These are phyloP conservation scores for Microcos paniculata DNA, from an alignment of 345 rosid species.

Conservation along the genomic window DNA sequence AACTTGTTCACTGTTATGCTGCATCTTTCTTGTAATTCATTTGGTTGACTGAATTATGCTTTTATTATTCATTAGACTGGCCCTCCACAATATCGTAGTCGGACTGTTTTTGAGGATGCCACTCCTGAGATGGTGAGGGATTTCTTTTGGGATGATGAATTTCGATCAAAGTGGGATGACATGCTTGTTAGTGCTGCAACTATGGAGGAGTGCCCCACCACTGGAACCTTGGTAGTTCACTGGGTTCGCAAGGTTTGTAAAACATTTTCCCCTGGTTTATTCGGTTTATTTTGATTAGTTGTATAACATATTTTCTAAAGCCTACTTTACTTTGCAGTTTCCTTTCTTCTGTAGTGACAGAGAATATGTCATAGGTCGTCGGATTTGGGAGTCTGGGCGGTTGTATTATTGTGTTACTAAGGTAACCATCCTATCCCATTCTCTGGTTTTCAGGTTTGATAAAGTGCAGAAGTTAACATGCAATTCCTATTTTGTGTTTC, in stretches of 20 bases:
- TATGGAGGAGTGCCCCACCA: conserved; percentile 64
- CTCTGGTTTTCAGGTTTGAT: background rate
- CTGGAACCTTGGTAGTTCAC: conserved; percentile 80
- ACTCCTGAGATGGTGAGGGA: conserved; percentile 88
- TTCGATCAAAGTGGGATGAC: conserved; percentile 81
- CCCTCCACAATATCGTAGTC: conserved; percentile 87
- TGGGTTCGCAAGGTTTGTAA: conserved; percentile 89
- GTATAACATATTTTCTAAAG: conserved; percentile 11
- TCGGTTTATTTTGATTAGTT: conserved; percentile 11
- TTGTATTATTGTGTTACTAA: conserved; percentile 81
- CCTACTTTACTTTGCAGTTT: conserved; percentile 49
- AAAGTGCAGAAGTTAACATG: background rate
- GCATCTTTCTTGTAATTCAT: conserved; percentile 1
- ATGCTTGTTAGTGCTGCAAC: conserved; percentile 66
- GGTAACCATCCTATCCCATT: conserved; percentile 32
- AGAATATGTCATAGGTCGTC: conserved; percentile 90
- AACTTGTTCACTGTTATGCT: background rate
- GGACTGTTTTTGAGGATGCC: conserved; percentile 85
- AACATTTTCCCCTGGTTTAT: background rate
- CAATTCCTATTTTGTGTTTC: background rate
- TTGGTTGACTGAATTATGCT: conserved; percentile 24
- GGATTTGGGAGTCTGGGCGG: conserved; percentile 90
- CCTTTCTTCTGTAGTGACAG: conserved; percentile 99
- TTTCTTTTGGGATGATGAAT: conserved; percentile 97
- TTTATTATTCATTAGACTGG: conserved; percentile 39